Conservation (phyloP, 2,329 filamentous ascomycete genomes). For the Neonectria ditissima region DNA sequence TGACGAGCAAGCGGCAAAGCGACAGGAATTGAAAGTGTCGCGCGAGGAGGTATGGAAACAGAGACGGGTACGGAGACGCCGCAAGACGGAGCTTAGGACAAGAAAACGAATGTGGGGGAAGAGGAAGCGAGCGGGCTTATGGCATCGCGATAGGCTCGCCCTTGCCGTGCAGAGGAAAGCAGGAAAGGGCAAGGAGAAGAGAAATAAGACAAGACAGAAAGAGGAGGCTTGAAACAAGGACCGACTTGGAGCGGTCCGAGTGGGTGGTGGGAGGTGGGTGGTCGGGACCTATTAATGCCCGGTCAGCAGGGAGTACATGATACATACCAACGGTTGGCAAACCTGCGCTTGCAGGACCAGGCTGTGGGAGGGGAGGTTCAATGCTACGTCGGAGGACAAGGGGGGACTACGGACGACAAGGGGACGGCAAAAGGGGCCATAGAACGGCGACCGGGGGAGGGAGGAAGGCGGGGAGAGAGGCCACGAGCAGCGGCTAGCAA, state of each 20-base stretch:
- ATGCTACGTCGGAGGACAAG: slow-evolving; percentile 46
- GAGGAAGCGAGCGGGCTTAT: slow-evolving; percentile 37
- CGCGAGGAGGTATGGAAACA: slow-evolving; percentile 19
- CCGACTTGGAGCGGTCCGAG: slow-evolving; percentile 35
- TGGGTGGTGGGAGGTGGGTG: slow-evolving; percentile 34
- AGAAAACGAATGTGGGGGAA: slow-evolving; percentile 41
- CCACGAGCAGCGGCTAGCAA: not conserved
- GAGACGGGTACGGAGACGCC: not conserved
- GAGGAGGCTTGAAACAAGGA: slow-evolving; percentile 46
- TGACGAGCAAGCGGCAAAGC: slow-evolving; percentile 23
- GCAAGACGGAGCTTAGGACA: slow-evolving; percentile 28
- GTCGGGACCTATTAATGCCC: slow-evolving; percentile 46
- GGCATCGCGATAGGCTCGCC: slow-evolving; percentile 42
- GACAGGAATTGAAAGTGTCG: slow-evolving; percentile 28
- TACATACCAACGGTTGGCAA: slow-evolving; percentile 38
- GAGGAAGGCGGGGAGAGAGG: slow-evolving; percentile 27
- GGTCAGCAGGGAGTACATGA: slow-evolving; percentile 43
- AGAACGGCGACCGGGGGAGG: slow-evolving; percentile 36
- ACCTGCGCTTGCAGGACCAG: slow-evolving; percentile 41
- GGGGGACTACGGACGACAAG: slow-evolving; percentile 38
- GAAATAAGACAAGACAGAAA: slow-evolving; percentile 31
- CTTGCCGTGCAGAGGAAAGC: slow-evolving; percentile 35
- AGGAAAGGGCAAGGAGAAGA: slow-evolving; percentile 37
- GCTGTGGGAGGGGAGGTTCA: slow-evolving; percentile 42
- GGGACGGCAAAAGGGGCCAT: slow-evolving; percentile 37